These are phyloP conservation scores for Kwoniella dendrophila DNA, from an alignment of 768 basidiomycete species.

Conservation along the genomic window DNA sequence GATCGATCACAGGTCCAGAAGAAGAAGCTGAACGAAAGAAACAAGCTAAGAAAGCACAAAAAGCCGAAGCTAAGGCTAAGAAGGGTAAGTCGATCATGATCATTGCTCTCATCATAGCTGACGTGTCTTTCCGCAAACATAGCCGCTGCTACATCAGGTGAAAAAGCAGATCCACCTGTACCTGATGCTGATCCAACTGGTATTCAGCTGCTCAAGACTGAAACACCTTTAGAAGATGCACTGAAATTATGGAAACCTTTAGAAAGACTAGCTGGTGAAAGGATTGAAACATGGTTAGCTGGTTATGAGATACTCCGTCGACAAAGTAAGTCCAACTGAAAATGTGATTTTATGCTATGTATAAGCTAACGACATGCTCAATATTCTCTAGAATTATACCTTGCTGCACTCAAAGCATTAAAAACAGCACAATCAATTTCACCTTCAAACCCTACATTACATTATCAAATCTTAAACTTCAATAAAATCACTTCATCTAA, in stretches of 20 bases:
- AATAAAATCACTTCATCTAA: constrained; percentile 62
- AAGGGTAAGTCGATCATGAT: constrained; percentile 32
- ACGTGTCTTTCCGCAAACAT: background rate
- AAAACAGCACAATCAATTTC: constrained; percentile 63
- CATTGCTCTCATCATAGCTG: background rate
- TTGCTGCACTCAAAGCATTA: constrained; percentile 76
- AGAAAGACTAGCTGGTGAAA: constrained; percentile 60
- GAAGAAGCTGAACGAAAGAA: constrained; percentile 54
- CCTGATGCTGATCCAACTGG: constrained; percentile 84
- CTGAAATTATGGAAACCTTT: constrained; percentile 71
- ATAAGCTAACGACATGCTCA: background rate
- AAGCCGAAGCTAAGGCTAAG: constrained; percentile 52
- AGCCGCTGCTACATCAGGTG: constrained; percentile 33
- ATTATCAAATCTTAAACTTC: constrained; percentile 71
- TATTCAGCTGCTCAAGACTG: constrained; percentile 64
- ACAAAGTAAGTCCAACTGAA: constrained; percentile 65
- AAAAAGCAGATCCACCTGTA: constrained; percentile 41
- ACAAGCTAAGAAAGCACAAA: constrained; percentile 55
- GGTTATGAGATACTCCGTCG: constrained; percentile 80
- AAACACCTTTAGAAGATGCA: constrained; percentile 75
- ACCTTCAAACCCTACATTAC: constrained; percentile 67
- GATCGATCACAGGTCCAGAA: constrained; percentile 40
- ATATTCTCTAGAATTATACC: constrained; percentile 76
- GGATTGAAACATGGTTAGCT: constrained; percentile 72
- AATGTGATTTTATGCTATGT: background rate